A percentile compares a stretch with the other conserved stretches of the same genome.
These are phyloP conservation scores for Agrostemma githago DNA, from an alignment of 148 eudicot species.

Conservation along the genomic window DNA sequence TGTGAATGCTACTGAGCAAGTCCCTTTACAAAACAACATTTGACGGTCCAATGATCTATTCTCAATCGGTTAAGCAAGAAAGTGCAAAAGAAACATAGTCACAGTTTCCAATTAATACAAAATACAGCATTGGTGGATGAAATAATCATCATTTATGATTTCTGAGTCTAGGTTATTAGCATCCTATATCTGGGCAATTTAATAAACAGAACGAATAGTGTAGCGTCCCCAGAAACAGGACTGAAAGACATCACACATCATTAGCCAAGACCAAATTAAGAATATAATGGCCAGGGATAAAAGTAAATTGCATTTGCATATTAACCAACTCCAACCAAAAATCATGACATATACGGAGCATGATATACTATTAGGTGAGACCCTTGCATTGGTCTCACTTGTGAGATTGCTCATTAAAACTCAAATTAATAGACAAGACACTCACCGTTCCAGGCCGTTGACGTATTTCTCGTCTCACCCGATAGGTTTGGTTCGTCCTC, in stretches of 20 bases:
- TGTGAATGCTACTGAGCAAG: neutral
- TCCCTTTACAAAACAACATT: neutral
- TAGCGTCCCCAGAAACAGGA: neutral
- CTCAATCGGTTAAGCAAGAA: neutral
- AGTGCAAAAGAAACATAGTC: neutral
- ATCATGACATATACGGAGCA: neutral
- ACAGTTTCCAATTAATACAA: neutral
- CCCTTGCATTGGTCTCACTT: neutral
- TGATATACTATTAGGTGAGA: neutral
- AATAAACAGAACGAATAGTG: conserved; percentile 1
- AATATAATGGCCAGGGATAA: neutral
- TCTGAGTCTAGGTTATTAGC: neutral
- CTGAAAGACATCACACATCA: neutral
- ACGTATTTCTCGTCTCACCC: conserved; percentile 38
- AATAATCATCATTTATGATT: neutral
- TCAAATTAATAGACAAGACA: conserved; percentile 6
- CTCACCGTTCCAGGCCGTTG: conserved; percentile 56
- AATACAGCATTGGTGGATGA: neutral
- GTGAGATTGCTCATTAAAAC: neutral
- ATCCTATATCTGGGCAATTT: neutral
- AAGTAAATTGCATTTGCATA: neutral
- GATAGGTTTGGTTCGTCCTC: conserved; percentile 30
- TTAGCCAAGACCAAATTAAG: neutral
- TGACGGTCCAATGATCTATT: neutral
- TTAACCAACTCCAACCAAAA: conserved; percentile 4